These are phyloP conservation scores for Tetrastigma voinierianum DNA, from an alignment of 164 flowering plant genomes.

Conservation along the genomic window DNA sequence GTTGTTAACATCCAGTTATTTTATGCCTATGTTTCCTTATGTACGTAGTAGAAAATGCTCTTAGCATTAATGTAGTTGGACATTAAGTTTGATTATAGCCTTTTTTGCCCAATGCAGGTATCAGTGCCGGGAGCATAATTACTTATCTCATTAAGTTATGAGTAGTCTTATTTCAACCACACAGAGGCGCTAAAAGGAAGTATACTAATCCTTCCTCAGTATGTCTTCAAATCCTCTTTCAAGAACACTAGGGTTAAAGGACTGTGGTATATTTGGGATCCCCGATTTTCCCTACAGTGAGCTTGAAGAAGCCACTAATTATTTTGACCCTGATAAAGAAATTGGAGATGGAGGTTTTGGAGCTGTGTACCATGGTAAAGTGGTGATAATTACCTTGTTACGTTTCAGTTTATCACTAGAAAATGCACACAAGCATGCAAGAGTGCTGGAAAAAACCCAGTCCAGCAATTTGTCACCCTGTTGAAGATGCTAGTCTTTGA, in stretches of 20 bases:
- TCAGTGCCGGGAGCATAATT: no score
- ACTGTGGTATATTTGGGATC: constrained; percentile 21
- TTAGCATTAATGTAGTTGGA: no score
- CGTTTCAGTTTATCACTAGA: not conserved
- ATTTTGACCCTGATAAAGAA: constrained; percentile 15
- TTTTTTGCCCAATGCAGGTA: no score
- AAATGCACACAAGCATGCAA: not conserved
- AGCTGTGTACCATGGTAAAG: constrained; percentile 33
- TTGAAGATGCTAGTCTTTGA: not conserved
- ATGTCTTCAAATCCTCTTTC: constrained; percentile 6
- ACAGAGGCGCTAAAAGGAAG: no score
- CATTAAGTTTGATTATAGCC: no score
- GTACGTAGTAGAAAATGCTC: no score
- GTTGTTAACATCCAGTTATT: no score
- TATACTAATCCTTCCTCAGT: not conserved
- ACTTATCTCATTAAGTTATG: no score
- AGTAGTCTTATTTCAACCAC: no score
- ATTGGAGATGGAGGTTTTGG: constrained; percentile 32
- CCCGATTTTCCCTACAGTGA: constrained; percentile 34
- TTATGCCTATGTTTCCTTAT: no score
- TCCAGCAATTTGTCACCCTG: no score
- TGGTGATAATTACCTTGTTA: not conserved
- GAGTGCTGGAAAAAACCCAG: no score
- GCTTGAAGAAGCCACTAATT: constrained; percentile 28
- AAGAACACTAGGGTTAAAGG: constrained; percentile 18